These are phyloP conservation scores for Piromyces finnis DNA, from an alignment of 192 early-diverging fungal species.

Conservation along the genomic window DNA sequence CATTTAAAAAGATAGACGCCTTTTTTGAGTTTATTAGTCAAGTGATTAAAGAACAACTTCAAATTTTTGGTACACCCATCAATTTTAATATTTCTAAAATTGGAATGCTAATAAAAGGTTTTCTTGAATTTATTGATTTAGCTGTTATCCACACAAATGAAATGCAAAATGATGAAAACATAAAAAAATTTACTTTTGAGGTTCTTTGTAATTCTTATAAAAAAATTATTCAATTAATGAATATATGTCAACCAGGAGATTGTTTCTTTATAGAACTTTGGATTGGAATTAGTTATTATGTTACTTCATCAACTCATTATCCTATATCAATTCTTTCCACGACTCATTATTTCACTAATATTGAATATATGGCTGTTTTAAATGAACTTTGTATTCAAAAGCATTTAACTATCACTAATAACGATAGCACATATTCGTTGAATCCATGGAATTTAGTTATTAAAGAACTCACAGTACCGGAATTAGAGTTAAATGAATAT, in stretches of 20 bases:
- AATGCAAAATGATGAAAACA: not conserved
- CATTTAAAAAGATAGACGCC: not conserved
- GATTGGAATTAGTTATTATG: not conserved
- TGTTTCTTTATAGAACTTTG: not conserved
- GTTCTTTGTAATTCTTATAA: not conserved
- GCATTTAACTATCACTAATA: not conserved
- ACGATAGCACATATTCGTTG: not conserved
- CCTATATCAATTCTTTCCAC: not conserved
- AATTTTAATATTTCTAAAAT: not conserved
- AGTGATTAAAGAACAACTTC: not conserved
- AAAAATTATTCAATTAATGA: not conserved
- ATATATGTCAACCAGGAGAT: not conserved
- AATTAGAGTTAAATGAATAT: not conserved
- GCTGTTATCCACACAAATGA: not conserved
- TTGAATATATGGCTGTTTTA: not conserved
- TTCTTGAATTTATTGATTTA: not conserved
- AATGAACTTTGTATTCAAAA: not conserved
- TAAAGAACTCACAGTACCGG: not conserved
- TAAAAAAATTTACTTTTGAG: not conserved
- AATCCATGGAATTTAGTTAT: not conserved
- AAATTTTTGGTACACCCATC: not conserved
- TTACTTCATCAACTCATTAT: not conserved
- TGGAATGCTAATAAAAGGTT: not conserved
- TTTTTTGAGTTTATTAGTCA: not conserved
- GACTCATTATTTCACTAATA: not conserved